These are phyloP conservation scores for Ilyonectria destructans DNA, from an alignment of 2,329 filamentous ascomycete species.

Conservation along the genomic window DNA sequence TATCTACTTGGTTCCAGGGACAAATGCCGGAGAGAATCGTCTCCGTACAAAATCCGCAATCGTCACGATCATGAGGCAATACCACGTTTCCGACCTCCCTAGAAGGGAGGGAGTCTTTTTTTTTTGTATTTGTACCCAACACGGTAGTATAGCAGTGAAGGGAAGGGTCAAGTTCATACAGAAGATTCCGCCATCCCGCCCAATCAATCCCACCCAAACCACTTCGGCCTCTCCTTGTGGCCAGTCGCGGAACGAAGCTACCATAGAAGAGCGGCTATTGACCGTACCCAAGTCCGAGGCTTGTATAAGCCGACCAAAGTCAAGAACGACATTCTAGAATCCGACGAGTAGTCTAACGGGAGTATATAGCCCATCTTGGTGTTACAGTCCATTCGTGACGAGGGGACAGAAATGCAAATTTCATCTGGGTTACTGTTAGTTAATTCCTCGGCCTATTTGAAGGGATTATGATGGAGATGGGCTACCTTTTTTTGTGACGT, in stretches of 20 bases:
- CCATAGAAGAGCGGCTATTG: background rate
- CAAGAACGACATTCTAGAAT: background rate
- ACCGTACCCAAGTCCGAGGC: background rate
- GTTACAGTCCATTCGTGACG: background rate
- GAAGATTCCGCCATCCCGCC: background rate
- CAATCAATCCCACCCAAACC: background rate
- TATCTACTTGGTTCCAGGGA: too few species aligned
- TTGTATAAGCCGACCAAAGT: background rate
- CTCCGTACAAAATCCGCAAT: constrained; percentile 28
- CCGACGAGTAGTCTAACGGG: background rate
- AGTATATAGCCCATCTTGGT: background rate
- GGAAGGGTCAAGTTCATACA: background rate
- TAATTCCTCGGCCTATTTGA: too few species aligned
- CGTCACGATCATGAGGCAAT: constrained; percentile 15
- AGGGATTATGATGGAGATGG: background rate
- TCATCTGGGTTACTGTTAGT: background rate
- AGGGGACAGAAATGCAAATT: background rate
- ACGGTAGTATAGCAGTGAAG: too few species aligned
- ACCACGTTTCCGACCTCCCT: background rate
- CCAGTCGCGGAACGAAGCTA: too few species aligned
- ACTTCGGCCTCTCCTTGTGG: background rate
- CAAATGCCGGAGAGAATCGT: background rate
- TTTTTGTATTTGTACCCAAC: background rate
- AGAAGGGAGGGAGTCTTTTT: background rate
- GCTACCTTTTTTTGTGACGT: background rate